These are phyloP conservation scores for Haplosporangium sp. DNA, from an alignment of 371 early-diverging fungal genomes.

Conservation along the genomic window DNA sequence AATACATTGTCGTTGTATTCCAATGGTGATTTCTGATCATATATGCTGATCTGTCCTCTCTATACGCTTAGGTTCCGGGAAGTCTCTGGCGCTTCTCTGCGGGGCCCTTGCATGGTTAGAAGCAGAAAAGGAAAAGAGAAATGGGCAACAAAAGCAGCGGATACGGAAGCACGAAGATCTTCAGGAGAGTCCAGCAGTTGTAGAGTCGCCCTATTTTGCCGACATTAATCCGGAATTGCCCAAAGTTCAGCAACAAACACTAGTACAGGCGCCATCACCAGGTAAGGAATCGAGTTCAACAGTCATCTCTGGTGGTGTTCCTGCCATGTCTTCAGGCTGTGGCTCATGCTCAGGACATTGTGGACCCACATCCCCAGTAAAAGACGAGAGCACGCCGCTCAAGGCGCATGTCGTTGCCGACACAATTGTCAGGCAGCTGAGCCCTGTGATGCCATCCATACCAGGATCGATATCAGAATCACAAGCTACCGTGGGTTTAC, in stretches of 20 bases:
- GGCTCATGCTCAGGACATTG: slow-evolving; percentile 6
- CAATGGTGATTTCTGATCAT: background rate
- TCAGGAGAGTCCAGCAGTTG: background rate
- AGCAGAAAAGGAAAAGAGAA: slow-evolving; percentile 36
- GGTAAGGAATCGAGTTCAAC: background rate
- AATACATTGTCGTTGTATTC: background rate
- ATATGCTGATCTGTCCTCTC: background rate
- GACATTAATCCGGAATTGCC: background rate
- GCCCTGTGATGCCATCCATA: background rate
- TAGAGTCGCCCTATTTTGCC: slow-evolving; percentile 36
- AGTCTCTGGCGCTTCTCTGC: slow-evolving; percentile 67
- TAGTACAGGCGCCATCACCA: background rate
- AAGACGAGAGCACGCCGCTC: background rate
- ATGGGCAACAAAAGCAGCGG: slow-evolving; percentile 35
- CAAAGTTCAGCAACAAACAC: background rate
- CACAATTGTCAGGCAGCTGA: background rate
- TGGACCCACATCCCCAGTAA: background rate
- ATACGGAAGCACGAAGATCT: slow-evolving; percentile 1
- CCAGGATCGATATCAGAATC: background rate
- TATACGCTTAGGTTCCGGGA: slow-evolving; percentile 63
- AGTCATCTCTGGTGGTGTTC: background rate
- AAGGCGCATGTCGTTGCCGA: background rate
- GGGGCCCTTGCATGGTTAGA: slow-evolving; percentile 59
- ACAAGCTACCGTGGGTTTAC: background rate
- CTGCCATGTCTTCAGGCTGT: slow-evolving; percentile 1